Percentiles rank a stretch among this genome's conserved stretches.
phyloP scores from a whole-genome alignment of 2,329 filamentous ascomycete species.

The Cladosporium austrohemisphaericum region DNA sequence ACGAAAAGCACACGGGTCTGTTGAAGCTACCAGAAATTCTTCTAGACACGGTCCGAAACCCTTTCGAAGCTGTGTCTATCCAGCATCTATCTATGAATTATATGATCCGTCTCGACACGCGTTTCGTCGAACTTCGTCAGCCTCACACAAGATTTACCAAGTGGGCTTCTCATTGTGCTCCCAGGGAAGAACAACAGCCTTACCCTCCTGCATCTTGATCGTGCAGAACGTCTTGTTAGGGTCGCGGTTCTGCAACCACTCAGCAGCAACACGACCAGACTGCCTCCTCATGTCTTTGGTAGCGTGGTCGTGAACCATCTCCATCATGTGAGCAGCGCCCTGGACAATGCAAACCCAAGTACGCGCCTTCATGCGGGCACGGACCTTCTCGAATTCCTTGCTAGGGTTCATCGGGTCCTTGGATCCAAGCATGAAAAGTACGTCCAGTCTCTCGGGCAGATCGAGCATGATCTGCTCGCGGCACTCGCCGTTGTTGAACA shows the following conservation, averaged over 20 bases:
- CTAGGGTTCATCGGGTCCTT: slow-evolving; percentile 37
- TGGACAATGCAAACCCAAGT: slow-evolving; percentile 36
- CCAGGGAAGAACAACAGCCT: slow-evolving; percentile 17
- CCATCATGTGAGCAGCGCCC: slow-evolving; percentile 41
- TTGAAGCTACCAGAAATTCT: too few species aligned
- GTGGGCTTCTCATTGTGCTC: slow-evolving; percentile 6
- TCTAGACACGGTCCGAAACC: too few species aligned
- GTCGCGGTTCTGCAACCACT: slow-evolving; percentile 31
- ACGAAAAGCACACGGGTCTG: too few species aligned
- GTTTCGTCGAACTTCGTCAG: too few species aligned
- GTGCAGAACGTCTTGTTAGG: slow-evolving; percentile 16
- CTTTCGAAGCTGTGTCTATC: too few species aligned
- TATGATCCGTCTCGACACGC: too few species aligned
- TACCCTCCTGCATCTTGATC: slow-evolving; percentile 17
- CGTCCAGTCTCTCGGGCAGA: slow-evolving; percentile 28
- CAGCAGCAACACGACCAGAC: slow-evolving; percentile 34
- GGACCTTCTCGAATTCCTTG: slow-evolving; percentile 28
- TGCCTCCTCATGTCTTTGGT: slow-evolving; percentile 31
- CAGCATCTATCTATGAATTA: too few species aligned
- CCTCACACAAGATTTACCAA: slow-evolving; percentile 1
- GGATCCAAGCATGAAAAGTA: slow-evolving; percentile 40
- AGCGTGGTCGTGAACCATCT: slow-evolving; percentile 27
- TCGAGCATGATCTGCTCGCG: slow-evolving; percentile 39
- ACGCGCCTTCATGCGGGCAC: slow-evolving; percentile 36
- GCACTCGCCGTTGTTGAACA: slow-evolving; percentile 31